A percentile compares a stretch with the other conserved stretches of the same genome.
Conservation (phyloP, 345 rosid genomes). For the Cardamine resedifolia region DNA sequence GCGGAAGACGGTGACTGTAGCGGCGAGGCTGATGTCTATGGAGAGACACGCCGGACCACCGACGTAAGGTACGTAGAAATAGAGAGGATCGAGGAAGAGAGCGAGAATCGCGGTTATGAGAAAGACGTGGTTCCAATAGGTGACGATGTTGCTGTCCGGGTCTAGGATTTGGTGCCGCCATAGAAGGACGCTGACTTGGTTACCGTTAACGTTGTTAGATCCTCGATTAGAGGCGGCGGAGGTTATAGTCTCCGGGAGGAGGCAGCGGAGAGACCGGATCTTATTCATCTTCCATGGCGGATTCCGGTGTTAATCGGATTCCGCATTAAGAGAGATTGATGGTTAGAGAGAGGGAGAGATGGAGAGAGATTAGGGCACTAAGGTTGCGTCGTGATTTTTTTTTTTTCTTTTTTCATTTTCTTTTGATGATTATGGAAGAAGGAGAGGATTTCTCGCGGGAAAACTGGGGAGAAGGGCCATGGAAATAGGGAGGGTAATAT, state of each 20-base stretch:
- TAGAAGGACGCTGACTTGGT: conserved; percentile 42
- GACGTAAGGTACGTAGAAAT: conserved; percentile 66
- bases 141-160: conserved; percentile 81
- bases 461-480: conserved; percentile 22
- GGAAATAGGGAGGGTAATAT: conserved; percentile 10
- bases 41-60: conserved; percentile 58
- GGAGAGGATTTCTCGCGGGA: conserved; percentile 43
- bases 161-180: conserved; percentile 89
- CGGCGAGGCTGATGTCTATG: conserved; percentile 49
- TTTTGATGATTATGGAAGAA: conserved; percentile 28
- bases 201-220: conserved; percentile 26
- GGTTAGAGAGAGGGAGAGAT: not conserved
- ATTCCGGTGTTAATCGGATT: conserved; percentile 46
- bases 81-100: conserved; percentile 87
- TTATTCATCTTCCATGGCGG: conserved; percentile 62
- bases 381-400: not conserved
- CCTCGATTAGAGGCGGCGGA: conserved; percentile 36
- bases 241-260: conserved; percentile 44
- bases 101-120: conserved; percentile 68
- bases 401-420: not conserved
- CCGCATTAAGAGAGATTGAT: conserved; percentile 36
- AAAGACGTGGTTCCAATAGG: conserved; percentile 88
- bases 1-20: conserved; percentile 65
- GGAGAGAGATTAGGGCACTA: not conserved
- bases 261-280: conserved; percentile 36